A percentile compares a stretch with the other conserved stretches of the same genome.
Conservation (phyloP, 352 stramenopile species). For the Halophytophthora batemanensis region DNA sequence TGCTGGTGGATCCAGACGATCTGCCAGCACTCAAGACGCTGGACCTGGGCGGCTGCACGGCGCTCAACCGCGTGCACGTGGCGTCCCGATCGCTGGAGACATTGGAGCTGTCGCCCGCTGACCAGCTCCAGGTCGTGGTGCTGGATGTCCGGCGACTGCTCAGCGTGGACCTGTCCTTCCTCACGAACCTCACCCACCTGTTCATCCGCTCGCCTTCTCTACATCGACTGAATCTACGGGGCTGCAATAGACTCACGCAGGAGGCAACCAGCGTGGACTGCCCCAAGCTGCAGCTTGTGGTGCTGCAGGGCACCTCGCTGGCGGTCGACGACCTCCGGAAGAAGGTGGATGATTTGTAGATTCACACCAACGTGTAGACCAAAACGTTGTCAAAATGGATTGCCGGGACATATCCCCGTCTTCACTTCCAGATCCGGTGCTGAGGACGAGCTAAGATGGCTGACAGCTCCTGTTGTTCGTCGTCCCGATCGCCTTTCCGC, state of each 20-base stretch:
- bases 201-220: conserved; percentile 47
- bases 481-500: neutral
- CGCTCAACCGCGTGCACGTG: conserved; percentile 57
- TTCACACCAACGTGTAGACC: neutral
- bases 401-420: no score
- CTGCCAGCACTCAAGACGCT: conserved; percentile 43
- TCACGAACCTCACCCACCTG: conserved; percentile 55
- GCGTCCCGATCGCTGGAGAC: conserved; percentile 36
- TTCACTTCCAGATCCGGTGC: conserved; percentile 41
- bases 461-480: conserved; percentile 4
- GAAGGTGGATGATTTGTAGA: conserved; percentile 7
- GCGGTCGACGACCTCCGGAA: conserved; percentile 33
- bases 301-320: conserved; percentile 48
- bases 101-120: conserved; percentile 42
- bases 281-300: conserved; percentile 29
- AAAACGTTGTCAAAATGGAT: neutral
- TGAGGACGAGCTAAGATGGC: conserved; percentile 30
- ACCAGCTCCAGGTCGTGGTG: conserved; percentile 40
- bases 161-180: conserved; percentile 57
- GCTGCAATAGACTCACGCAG: conserved; percentile 35
- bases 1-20: conserved; percentile 54
- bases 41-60: conserved; percentile 39
- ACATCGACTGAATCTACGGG: conserved; percentile 38
- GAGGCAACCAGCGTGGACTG: conserved; percentile 38
- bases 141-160: conserved; percentile 35